A percentile compares a stretch with the other conserved stretches of the same genome.
phyloP scores from a whole-genome alignment of 805 yeast species.

The Lachancea mirantina region DNA sequence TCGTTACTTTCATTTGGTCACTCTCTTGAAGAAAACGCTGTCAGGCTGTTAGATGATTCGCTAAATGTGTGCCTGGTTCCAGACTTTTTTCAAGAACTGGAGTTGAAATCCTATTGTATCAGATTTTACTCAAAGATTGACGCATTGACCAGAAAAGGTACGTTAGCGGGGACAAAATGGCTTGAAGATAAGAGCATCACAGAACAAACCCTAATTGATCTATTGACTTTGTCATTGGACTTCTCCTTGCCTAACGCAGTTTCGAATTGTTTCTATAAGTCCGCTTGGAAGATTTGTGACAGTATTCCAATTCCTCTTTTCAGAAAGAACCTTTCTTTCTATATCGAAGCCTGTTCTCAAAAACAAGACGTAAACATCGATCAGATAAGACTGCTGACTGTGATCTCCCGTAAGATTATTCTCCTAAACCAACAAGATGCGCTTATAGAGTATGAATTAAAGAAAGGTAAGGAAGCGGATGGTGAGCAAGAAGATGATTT shows the following conservation, averaged over 20 bases:
- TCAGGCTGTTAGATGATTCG: conserved; percentile 34
- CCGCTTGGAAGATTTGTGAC: conserved; percentile 30
- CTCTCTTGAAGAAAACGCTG: conserved; percentile 38
- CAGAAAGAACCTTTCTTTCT: conserved; percentile 28
- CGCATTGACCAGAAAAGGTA: too few relatives aligned
- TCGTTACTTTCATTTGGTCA: conserved; percentile 34
- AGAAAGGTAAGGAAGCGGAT: conserved; percentile 20
- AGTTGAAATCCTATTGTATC: conserved; percentile 41
- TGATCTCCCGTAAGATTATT: conserved; percentile 36
- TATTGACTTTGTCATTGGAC: conserved; percentile 31
- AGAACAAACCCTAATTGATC: conserved; percentile 38
- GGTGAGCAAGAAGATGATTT: conserved; percentile 13
- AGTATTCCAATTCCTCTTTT: conserved; percentile 30
- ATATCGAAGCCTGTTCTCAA: too few relatives aligned
- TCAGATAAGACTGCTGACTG: conserved; percentile 40
- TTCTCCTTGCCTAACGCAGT: conserved; percentile 26
- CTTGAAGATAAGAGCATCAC: conserved; percentile 33
- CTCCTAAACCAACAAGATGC: conserved; percentile 46
- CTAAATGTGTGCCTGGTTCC: conserved; percentile 30
- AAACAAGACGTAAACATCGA: conserved; percentile 22
- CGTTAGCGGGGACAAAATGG: conserved; percentile 29
- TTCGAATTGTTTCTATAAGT: conserved; percentile 31
- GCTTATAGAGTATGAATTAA: conserved; percentile 55
- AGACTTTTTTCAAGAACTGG: conserved; percentile 36
- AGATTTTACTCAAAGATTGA: too few relatives aligned